phyloP scores from a whole-genome alignment of 106 monocot genomes.

The Apostasia ramifera region DNA sequence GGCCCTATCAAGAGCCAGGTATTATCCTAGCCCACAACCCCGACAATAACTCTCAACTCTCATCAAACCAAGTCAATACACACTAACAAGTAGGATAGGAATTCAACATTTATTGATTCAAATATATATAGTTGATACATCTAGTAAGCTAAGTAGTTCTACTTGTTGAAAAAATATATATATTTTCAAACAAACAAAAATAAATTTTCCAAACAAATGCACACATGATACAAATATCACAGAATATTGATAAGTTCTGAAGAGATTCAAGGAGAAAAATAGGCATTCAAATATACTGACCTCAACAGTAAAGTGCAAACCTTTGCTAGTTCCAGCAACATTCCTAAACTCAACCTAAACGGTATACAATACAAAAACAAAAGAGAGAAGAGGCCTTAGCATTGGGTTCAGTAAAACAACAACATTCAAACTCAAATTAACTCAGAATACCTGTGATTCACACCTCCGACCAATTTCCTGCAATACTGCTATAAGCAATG shows the following conservation, averaged over 20 bases:
- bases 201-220: not conserved
- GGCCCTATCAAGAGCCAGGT: no score
- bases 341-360: constrained; percentile 63
- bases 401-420: not conserved
- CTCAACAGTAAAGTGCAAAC: constrained; percentile 54
- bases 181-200: not conserved
- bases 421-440: constrained; percentile 3
- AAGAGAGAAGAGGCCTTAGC: not conserved
- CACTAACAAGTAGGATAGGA: no score
- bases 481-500: constrained; percentile 45
- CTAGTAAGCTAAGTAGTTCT: not conserved
- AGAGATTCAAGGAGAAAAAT: not conserved
- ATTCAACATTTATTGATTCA: no score
- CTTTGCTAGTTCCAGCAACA: constrained; percentile 43
- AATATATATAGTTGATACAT: no score
- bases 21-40: no score
- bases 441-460: constrained; percentile 55
- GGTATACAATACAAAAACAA: not conserved
- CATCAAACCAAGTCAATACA: no score
- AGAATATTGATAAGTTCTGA: no score
- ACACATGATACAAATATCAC: not conserved
- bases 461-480: constrained; percentile 73
- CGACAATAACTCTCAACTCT: no score
- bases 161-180: not conserved
- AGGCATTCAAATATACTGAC: constrained; percentile 15